Percentiles rank a stretch among this genome's conserved stretches.
phyloP scores from a whole-genome alignment of 495 filamentous ascomycete genomes.

The Penicillium cinerascens region DNA sequence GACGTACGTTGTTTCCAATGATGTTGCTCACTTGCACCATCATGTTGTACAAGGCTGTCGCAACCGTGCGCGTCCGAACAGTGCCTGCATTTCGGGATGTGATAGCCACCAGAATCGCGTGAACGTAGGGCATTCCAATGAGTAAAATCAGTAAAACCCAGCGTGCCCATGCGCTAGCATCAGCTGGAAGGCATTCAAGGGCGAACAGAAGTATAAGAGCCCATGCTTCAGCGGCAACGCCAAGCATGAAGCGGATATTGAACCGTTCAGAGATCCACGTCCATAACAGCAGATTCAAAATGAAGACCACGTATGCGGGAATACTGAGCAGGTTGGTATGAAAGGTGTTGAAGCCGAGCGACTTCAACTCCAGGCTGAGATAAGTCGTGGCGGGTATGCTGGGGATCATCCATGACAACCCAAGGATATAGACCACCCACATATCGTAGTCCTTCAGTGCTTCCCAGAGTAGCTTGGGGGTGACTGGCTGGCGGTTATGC shows the following conservation, averaged over 20 bases:
- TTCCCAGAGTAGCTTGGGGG: constrained; percentile 42
- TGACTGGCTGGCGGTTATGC: constrained; percentile 57
- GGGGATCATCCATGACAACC: constrained; percentile 51
- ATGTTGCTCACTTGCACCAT: constrained; percentile 63
- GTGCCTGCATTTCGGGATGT: constrained; percentile 64
- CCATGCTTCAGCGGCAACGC: constrained; percentile 53
- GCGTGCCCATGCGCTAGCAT: constrained; percentile 47
- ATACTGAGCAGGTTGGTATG: constrained; percentile 66
- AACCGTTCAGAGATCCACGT: constrained; percentile 54
- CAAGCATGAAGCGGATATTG: constrained; percentile 51
- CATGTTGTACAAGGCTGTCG: constrained; percentile 70
- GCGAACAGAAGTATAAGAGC: constrained; percentile 52
- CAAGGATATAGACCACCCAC: constrained; percentile 50
- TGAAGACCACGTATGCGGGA: constrained; percentile 52
- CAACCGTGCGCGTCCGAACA: constrained; percentile 63
- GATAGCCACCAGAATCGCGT: constrained; percentile 66
- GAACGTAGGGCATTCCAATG: constrained; percentile 59
- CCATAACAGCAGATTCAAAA: constrained; percentile 42
- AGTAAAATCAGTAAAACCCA: constrained; percentile 51
- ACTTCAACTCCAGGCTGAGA: constrained; percentile 56
- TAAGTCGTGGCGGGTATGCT: constrained; percentile 41
- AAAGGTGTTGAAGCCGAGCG: constrained; percentile 61
- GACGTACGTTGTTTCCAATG: constrained; percentile 56
- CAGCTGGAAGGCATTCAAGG: constrained; percentile 37
- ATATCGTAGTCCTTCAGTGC: constrained; percentile 52